Conservation (phyloP, 2,329 filamentous ascomycete genomes). For the Zopfia rhizophila region DNA sequence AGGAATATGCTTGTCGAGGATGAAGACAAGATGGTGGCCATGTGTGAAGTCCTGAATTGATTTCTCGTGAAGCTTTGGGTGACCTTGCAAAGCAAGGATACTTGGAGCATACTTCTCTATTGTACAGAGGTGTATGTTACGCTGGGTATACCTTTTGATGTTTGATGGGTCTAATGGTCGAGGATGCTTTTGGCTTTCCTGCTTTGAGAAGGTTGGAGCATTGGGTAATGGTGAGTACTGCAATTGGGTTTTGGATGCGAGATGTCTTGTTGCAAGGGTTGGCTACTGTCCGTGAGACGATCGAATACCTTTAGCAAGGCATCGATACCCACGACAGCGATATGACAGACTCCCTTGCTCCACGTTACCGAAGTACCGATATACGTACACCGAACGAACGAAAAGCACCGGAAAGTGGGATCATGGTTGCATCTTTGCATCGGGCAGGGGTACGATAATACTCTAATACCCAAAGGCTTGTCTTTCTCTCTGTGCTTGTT, state of each 20-base stretch:
- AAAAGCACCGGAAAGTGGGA: not conserved
- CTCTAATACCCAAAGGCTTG: constrained; percentile 9
- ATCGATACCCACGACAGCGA: constrained; percentile 1
- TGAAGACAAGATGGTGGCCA: constrained; percentile 54
- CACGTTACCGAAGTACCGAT: not conserved
- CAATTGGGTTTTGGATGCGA: no score
- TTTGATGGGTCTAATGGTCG: constrained; percentile 1
- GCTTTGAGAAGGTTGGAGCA: no score
- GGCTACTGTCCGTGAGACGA: no score
- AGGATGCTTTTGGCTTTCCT: constrained; percentile 11
- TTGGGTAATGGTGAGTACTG: no score
- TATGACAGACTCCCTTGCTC: not conserved
- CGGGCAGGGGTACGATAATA: constrained; percentile 11
- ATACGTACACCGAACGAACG: not conserved
- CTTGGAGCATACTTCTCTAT: constrained; percentile 20
- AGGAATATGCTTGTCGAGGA: constrained; percentile 75
- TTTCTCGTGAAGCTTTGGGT: no score
- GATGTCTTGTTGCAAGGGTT: constrained; percentile 7
- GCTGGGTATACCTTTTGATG: constrained; percentile 9
- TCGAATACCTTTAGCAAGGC: constrained; percentile 4
- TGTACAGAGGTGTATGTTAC: constrained; percentile 17
- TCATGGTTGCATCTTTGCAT: constrained; percentile 7
- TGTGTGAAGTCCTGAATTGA: constrained; percentile 53
- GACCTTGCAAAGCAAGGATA: constrained; percentile 11
- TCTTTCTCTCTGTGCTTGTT: not conserved